phyloP scores from a whole-genome alignment of 2,329 filamentous ascomycete species.

The Microcyclospora tardicrescens region DNA sequence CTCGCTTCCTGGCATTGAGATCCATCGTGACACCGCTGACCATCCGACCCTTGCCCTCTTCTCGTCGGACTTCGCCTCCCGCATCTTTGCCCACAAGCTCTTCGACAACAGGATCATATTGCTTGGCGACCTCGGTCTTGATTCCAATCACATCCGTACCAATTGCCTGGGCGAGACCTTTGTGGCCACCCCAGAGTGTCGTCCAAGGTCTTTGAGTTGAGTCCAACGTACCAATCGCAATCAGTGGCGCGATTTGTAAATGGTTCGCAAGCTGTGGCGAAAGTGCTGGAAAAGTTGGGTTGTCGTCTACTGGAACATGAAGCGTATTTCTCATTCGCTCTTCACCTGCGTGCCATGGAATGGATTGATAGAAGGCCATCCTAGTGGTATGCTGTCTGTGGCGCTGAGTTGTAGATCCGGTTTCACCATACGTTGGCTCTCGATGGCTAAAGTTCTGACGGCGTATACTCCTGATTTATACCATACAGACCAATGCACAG shows the following conservation, averaged over 20 bases:
- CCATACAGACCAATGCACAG: neutral
- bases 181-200: slow-evolving; percentile 59
- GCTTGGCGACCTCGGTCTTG: slow-evolving; percentile 45
- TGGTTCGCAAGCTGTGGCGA: slow-evolving; percentile 48
- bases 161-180: slow-evolving; percentile 53
- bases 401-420: too few species aligned
- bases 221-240: slow-evolving; percentile 64
- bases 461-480: too few species aligned
- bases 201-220: slow-evolving; percentile 56
- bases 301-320: slow-evolving; percentile 44
- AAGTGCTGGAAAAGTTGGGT: slow-evolving; percentile 55
- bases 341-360: slow-evolving; percentile 55
- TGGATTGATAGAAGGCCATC: slow-evolving; percentile 33
- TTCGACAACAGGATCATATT: slow-evolving; percentile 56
- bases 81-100: slow-evolving; percentile 41
- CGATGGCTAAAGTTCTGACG: too few species aligned
- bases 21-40: slow-evolving; percentile 52
- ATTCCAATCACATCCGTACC: slow-evolving; percentile 52
- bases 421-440: too few species aligned
- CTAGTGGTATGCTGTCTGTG: neutral
- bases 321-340: slow-evolving; percentile 50
- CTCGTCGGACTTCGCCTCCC: slow-evolving; percentile 31
- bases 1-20: slow-evolving; percentile 52
- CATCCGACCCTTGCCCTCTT: slow-evolving; percentile 35
- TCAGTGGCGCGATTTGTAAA: slow-evolving; percentile 49